These are phyloP conservation scores for Astrothelium subdiscretum DNA, from an alignment of 495 filamentous ascomycete species.

Conservation along the genomic window DNA sequence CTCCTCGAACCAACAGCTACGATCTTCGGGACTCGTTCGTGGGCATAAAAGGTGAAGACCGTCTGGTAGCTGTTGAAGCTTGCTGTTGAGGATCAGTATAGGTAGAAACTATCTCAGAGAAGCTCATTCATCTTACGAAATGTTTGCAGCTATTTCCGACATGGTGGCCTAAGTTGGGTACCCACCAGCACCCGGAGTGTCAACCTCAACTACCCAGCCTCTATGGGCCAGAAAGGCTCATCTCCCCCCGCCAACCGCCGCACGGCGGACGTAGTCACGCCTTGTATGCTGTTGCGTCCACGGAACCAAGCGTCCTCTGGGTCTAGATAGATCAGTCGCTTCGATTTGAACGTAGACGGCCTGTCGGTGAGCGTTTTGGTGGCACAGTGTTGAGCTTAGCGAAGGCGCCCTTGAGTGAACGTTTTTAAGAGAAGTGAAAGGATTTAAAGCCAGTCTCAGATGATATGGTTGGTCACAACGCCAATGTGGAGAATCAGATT, in stretches of 20 bases:
- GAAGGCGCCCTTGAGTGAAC: too few relatives aligned
- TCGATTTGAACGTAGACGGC: too few relatives aligned
- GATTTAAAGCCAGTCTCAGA: too few relatives aligned
- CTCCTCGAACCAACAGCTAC: conserved; percentile 24
- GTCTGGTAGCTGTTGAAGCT: conserved; percentile 20
- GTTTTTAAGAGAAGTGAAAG: too few relatives aligned
- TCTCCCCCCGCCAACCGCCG: neutral
- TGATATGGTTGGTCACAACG: too few relatives aligned
- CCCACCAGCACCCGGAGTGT: neutral
- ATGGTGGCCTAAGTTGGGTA: neutral
- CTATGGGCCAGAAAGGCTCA: neutral
- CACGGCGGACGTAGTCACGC: neutral
- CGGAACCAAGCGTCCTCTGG: neutral
- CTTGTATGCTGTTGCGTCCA: neutral
- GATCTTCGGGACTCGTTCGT: conserved; percentile 18
- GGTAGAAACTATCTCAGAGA: neutral
- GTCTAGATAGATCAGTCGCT: too few relatives aligned
- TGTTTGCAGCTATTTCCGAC: neutral
- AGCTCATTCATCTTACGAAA: neutral
- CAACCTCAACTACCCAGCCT: neutral
- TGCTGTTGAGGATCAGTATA: conserved; percentile 10
- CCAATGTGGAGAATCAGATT: neutral
- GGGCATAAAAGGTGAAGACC: conserved; percentile 31
- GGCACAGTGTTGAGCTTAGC: too few relatives aligned
- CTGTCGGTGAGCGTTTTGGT: too few relatives aligned